A percentile compares a stretch with the other conserved stretches of the same genome.
These are phyloP conservation scores for Kodamaea alishanica DNA, from an alignment of 1,139 yeast genomes.

Conservation along the genomic window DNA sequence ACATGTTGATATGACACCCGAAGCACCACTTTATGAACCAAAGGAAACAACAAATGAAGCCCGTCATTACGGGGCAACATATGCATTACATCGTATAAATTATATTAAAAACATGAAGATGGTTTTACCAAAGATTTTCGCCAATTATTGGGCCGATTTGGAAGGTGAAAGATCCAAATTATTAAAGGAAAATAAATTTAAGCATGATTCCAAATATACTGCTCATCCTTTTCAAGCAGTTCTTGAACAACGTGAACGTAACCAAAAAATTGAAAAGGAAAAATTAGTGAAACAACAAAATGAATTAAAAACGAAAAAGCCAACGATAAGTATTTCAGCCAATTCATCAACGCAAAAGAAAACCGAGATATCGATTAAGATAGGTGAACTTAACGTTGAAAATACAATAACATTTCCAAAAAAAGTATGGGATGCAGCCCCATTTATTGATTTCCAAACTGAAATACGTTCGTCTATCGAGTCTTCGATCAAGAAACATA, in stretches of 20 bases:
- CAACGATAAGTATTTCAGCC: conserved; percentile 34
- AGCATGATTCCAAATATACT: conserved; percentile 53
- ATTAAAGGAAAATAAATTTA: conserved; percentile 40
- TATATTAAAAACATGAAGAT: conserved; percentile 79
- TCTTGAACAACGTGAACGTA: conserved; percentile 48
- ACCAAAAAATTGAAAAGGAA: conserved; percentile 44
- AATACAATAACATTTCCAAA: conserved; percentile 42
- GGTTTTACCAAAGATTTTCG: conserved; percentile 82
- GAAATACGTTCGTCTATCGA: conserved; percentile 54
- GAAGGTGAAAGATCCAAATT: conserved; percentile 54
- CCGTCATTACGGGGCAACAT: conserved; percentile 85
- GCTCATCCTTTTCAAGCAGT: conserved; percentile 70
- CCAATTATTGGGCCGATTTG: conserved; percentile 70
- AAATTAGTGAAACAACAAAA: conserved; percentile 34
- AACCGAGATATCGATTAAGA: not conserved
- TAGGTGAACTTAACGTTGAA: conserved; percentile 2
- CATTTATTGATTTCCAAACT: conserved; percentile 48
- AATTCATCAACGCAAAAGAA: not conserved
- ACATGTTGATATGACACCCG: conserved; percentile 59
- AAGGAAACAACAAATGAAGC: conserved; percentile 86
- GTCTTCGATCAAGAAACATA: conserved; percentile 48
- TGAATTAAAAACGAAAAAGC: conserved; percentile 39
- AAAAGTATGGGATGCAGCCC: conserved; percentile 65
- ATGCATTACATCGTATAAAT: conserved; percentile 74
- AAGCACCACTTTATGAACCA: conserved; percentile 48